These are phyloP conservation scores for Blastobotrys terrestris DNA, from an alignment of 805 yeast genomes.

Conservation along the genomic window DNA sequence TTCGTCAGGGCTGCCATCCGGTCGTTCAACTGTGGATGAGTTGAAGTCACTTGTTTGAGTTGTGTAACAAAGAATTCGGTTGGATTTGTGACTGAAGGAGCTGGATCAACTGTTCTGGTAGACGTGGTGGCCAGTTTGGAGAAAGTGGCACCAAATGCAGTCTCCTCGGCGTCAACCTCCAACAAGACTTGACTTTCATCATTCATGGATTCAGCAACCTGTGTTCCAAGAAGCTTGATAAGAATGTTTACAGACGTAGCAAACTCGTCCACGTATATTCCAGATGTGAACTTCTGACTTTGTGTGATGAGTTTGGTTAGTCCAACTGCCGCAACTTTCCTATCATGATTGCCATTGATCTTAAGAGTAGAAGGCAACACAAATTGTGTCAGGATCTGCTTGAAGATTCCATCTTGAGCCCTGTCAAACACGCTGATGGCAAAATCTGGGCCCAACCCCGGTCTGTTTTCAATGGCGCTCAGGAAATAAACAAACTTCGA, in stretches of 20 bases:
- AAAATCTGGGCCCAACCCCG: constrained; percentile 48
- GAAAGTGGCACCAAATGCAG: constrained; percentile 81
- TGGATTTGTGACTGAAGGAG: constrained; percentile 39
- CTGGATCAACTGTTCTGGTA: constrained; percentile 63
- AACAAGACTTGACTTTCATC: constrained; percentile 28
- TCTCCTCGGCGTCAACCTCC: constrained; percentile 33
- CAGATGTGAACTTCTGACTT: constrained; percentile 32
- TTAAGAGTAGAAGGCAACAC: constrained; percentile 31
- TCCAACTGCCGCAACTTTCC: constrained; percentile 45
- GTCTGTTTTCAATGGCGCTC: constrained; percentile 36
- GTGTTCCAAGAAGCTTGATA: constrained; percentile 39
- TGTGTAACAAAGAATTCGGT: constrained; percentile 22
- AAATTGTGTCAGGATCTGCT: constrained; percentile 27
- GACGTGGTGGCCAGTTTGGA: constrained; percentile 65
- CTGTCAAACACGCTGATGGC: constrained; percentile 41
- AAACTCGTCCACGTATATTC: constrained; percentile 39
- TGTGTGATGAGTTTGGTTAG: constrained; percentile 40
- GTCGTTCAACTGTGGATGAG: constrained; percentile 11
- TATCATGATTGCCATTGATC: constrained; percentile 37
- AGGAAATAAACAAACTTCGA: constrained; percentile 55
- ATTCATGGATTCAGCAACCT: constrained; percentile 33
- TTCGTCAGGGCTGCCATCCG: constrained; percentile 15
- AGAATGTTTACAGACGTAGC: constrained; percentile 40
- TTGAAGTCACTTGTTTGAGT: constrained; percentile 13
- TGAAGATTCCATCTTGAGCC: constrained; percentile 33